Base-by-base conservation (phyloP, 352 stramenopile genomes). In the Phytopythium aichiense region DNA sequence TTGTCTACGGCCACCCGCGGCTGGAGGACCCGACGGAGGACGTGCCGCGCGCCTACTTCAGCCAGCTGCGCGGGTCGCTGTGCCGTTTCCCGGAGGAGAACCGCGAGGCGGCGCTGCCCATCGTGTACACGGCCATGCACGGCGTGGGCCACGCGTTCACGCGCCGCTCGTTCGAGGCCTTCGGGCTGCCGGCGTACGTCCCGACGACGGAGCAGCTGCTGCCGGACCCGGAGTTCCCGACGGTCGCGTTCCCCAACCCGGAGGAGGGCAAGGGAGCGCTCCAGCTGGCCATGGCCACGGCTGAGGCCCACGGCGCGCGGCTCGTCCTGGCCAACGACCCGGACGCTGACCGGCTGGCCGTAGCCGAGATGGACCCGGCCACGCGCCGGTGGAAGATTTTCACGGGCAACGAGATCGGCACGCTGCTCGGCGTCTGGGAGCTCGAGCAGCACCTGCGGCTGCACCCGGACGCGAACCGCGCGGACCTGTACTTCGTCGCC, bases 121-220 rank as follows among this genome's bases (percentile, higher is more conserved):
- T 99, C 72, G 87, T 88, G 12, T 99, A 99, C 72, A 98, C 96
- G 11, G 96, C 97, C 56, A 99, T 99, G 97, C 97, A 99, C 76
- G 97, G 97, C 56, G 93, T 99, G 37, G 97, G 97, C 23, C 79
- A 96, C 70, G 78, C 79, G 28, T 99, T 96, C 76, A 97, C 94
- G 37, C 83, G 81, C 54, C 78, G 87, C 51, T 93, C 88, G 7
- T 99, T 99, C 65, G 69, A 87, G 30, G 83, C 81, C 12, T 99
- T 99, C 69, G 71, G 72, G 1, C 86, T 89, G 53, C 85, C 88
- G 46, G 70, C 77, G 25, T 98, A 98, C 76, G 54, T 95, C 5
- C 69, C 74, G 12, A 95, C 98, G 49, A 61, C 81, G 28, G 72
- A 69, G 35, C 97, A 99, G 72, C 65, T 95, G 53, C 66, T 95